These are phyloP conservation scores for Chlorella variabilis DNA, from an alignment of 163 green algal species.

Conservation along the genomic window DNA sequence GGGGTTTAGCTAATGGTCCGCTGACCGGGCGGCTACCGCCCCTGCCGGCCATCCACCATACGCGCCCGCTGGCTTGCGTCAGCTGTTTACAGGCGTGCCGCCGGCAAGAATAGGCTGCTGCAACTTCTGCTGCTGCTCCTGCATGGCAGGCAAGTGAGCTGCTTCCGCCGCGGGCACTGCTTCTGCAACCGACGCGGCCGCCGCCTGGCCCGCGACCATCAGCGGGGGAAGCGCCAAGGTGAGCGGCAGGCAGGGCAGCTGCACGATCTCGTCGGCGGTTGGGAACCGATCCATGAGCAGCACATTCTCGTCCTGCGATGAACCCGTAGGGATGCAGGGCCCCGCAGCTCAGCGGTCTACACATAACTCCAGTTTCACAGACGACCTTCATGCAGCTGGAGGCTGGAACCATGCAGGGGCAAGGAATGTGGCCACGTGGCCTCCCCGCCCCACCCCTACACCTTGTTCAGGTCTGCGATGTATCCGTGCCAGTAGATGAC, in stretches of 20 bases:
- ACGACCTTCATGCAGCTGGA: no score
- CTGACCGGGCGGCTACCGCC: no score
- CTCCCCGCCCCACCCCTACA: no score
- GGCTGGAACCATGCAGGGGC: neutral
- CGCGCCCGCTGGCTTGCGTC: no score
- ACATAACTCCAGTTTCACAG: no score
- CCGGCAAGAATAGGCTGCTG: no score
- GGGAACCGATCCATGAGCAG: conserved; percentile 48
- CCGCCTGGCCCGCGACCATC: neutral
- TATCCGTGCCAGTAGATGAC: conserved; percentile 96
- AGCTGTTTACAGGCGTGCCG: no score
- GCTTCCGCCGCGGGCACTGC: neutral
- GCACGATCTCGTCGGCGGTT: conserved; percentile 14
- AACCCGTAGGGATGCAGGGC: neutral
- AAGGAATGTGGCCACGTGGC: neutral
- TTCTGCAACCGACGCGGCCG: neutral
- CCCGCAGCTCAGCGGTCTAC: neutral
- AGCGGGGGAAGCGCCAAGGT: neutral
- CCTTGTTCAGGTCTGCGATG: conserved; percentile 64
- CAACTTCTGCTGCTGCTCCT: conserved; percentile 8
- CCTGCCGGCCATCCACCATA: no score
- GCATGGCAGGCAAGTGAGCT: neutral
- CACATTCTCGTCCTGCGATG: conserved; percentile 34
- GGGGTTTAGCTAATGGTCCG: no score
- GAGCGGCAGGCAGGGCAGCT: conserved; percentile 35